phyloP scores from a whole-genome alignment of 805 yeast species.

The Wickerhamomyces chambardii region DNA sequence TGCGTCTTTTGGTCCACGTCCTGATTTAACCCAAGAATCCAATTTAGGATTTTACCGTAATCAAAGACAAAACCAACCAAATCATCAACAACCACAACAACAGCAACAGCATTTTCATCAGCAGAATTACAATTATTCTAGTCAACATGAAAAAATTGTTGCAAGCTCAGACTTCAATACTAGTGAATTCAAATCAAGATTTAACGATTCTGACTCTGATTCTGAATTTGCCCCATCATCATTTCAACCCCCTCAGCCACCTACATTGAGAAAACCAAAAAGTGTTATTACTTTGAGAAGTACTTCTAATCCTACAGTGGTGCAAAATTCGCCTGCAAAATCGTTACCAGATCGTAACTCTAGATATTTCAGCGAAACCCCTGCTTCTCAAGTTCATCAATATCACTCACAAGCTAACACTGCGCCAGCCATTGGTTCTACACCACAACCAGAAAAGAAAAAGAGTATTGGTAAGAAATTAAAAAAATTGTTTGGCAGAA shows the following conservation, averaged over 20 bases:
- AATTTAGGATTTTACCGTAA: constrained; percentile 17
- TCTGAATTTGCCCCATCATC: constrained; percentile 19
- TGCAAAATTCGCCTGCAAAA: constrained; percentile 15
- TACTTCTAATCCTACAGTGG: constrained; percentile 11
- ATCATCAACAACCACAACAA: constrained; percentile 3
- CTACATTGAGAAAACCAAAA: constrained; percentile 15
- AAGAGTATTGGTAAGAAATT: constrained; percentile 26
- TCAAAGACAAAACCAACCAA: constrained; percentile 9
- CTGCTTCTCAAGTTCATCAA: constrained; percentile 6
- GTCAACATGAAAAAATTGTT: no score
- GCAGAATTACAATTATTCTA: no score
- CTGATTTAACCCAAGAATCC: constrained; percentile 10
- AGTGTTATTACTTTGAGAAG: constrained; percentile 17
- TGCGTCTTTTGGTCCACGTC: constrained; percentile 13
- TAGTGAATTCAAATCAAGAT: constrained; percentile 39
- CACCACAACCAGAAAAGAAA: constrained; percentile 4
- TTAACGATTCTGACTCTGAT: constrained; percentile 60
- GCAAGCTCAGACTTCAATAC: no score
- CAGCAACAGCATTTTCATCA: constrained; percentile 1
- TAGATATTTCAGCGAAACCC: constrained; percentile 20
- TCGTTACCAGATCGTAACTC: constrained; percentile 16
- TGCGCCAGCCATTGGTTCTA: neutral
- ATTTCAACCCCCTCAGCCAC: constrained; percentile 11
- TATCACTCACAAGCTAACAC: constrained; percentile 1
- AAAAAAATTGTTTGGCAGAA: constrained; percentile 32